Conservation (phyloP, 768 basidiomycete species). For the Kwoniella dejecticola region DNA sequence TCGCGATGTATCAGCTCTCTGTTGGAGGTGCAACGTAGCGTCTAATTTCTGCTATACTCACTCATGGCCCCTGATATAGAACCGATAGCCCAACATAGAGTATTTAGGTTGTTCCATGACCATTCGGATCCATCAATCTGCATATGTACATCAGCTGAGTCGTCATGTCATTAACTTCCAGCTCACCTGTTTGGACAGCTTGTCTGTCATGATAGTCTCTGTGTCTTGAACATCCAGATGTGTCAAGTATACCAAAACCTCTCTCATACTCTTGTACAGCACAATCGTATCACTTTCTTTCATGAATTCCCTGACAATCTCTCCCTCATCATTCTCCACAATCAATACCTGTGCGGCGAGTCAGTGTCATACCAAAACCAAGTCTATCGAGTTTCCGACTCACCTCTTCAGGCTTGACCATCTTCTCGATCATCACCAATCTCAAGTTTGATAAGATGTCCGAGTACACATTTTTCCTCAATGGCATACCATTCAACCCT, state of each 20-base stretch:
- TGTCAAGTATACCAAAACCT: slow-evolving; percentile 94
- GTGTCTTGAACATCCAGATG: slow-evolving; percentile 95
- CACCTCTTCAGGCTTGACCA: slow-evolving; percentile 99
- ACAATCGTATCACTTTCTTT: slow-evolving; percentile 97
- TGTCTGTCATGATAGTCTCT: slow-evolving; percentile 95
- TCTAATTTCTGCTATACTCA: no score
- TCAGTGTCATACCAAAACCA: neutral
- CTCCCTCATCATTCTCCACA: slow-evolving; percentile 98
- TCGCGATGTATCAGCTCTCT: slow-evolving; percentile 8
- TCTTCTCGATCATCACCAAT: slow-evolving; percentile 93
- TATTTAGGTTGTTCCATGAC: slow-evolving; percentile 99
- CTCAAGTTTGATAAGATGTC: slow-evolving; percentile 93
- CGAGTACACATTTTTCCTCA: slow-evolving; percentile 91
- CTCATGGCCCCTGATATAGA: slow-evolving; percentile 99
- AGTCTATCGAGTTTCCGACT: slow-evolving; percentile 3
- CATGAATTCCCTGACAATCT: slow-evolving; percentile 99
- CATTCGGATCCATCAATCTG: slow-evolving; percentile 88
- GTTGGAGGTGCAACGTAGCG: neutral
- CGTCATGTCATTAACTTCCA: neutral
- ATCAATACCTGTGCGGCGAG: slow-evolving; percentile 74
- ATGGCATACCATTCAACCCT: slow-evolving; percentile 57
- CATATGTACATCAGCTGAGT: slow-evolving; percentile 20
- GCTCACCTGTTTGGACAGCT: slow-evolving; percentile 86
- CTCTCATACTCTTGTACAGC: slow-evolving; percentile 97
- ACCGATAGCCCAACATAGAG: slow-evolving; percentile 99